These are phyloP conservation scores for Rosa rugosa DNA, from an alignment of 306 rosid species.

Conservation along the genomic window DNA sequence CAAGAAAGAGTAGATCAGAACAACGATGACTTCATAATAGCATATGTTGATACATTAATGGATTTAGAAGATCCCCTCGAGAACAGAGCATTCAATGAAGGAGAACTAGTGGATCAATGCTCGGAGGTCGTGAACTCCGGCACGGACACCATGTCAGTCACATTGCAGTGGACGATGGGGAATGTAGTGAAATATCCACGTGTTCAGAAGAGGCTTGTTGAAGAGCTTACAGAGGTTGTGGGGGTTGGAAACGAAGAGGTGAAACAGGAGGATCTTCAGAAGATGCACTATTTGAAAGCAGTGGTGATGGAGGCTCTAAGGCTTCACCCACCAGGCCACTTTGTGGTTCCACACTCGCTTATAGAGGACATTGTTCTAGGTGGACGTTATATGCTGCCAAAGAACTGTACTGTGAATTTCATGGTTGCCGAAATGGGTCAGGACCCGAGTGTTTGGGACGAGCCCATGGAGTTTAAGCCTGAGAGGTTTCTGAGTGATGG, in stretches of 20 bases:
- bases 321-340: conserved; percentile 34
- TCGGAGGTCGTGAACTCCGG: conserved; percentile 23
- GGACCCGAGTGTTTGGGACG: conserved; percentile 29
- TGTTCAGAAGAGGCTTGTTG: conserved; percentile 17
- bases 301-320: conserved; percentile 28
- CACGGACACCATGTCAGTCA: conserved; percentile 20
- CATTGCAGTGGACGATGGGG: conserved; percentile 29
- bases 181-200: conserved; percentile 16
- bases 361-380: conserved; percentile 12
- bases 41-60: conserved; percentile 24
- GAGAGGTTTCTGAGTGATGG: conserved; percentile 21
- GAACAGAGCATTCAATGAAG: neutral
- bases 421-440: conserved; percentile 26
- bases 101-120: conserved; percentile 17
- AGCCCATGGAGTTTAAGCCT: conserved; percentile 27
- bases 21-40: neutral
- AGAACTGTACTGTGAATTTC: conserved; percentile 20
- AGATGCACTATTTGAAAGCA: conserved; percentile 19
- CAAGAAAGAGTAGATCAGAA: neutral
- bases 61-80: conserved; percentile 8
- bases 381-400: conserved; percentile 16
- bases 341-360: conserved; percentile 25
- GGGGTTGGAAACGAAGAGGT: neutral
- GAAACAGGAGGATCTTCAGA: conserved; percentile 22
- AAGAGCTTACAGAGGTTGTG: conserved; percentile 16